phyloP scores from a whole-genome alignment of 805 yeast genomes.

The Diddensiella caesifluorescens region DNA sequence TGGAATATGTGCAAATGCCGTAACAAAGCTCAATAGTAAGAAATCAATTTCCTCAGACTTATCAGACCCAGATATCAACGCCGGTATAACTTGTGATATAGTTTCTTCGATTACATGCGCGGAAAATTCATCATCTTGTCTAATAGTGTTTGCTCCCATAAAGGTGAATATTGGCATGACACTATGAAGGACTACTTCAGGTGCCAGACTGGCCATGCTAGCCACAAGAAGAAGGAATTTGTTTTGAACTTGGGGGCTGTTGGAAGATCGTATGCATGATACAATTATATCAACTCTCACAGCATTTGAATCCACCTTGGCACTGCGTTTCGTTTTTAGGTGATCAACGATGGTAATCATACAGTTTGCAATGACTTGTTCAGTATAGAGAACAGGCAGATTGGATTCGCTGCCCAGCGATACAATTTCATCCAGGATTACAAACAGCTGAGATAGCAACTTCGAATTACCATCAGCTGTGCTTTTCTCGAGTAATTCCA shows the following conservation, averaged over 20 bases:
- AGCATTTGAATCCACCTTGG: conserved; percentile 52
- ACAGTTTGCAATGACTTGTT: conserved; percentile 84
- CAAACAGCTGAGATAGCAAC: conserved; percentile 32
- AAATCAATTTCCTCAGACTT: conserved; percentile 68
- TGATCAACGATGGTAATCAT: conserved; percentile 63
- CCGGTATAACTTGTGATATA: conserved; percentile 83
- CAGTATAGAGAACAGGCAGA: conserved; percentile 83
- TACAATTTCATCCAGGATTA: conserved; percentile 36
- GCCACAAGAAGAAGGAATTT: conserved; percentile 78
- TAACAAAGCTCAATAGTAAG: conserved; percentile 79
- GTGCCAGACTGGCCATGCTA: conserved; percentile 79
- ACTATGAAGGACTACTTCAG: conserved; percentile 87
- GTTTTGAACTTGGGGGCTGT: conserved; percentile 94
- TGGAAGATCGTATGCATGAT: conserved; percentile 80
- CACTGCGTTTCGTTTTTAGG: conserved; percentile 39
- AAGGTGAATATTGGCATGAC: conserved; percentile 99
- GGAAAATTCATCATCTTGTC: conserved; percentile 95
- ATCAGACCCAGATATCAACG: conserved; percentile 50
- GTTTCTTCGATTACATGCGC: conserved; percentile 91
- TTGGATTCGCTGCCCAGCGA: conserved; percentile 86
- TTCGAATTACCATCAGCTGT: conserved; percentile 27
- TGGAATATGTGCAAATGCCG: conserved; percentile 94
- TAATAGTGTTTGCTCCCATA: conserved; percentile 96
- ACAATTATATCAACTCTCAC: conserved; percentile 88
- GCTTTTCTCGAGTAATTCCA: conserved; percentile 68